phyloP scores from a whole-genome alignment of 2,329 filamentous ascomycete genomes.

The Penicillium thymicola region DNA sequence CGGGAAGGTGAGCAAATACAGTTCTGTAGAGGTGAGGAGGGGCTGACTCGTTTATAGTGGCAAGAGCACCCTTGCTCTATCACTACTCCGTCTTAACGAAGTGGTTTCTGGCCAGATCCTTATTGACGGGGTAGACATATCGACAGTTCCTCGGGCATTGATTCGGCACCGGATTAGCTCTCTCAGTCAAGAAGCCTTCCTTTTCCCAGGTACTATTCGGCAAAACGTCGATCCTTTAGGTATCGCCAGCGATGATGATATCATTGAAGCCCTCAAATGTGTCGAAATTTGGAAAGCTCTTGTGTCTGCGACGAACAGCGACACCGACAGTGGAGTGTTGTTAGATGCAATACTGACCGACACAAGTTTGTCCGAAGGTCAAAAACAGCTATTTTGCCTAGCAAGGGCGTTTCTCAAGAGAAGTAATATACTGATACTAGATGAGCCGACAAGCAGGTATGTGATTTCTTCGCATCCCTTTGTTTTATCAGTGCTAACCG shows the following conservation, averaged over 20 bases:
- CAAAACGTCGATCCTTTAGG: conserved; percentile 31
- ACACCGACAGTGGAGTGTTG: not conserved
- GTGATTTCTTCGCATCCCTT: not conserved
- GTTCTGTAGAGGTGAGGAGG: not conserved
- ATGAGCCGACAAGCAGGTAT: conserved; percentile 27
- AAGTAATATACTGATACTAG: conserved; percentile 21
- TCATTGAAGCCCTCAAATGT: conserved; percentile 22
- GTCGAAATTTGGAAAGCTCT: conserved; percentile 26
- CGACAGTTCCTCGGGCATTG: conserved; percentile 13
- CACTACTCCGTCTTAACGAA: conserved; percentile 28
- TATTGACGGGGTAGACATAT: conserved; percentile 27
- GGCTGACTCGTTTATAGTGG: conserved; percentile 10
- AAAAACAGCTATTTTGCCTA: conserved; percentile 70
- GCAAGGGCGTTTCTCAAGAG: conserved; percentile 58
- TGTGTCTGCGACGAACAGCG: conserved; percentile 9
- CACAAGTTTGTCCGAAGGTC: conserved; percentile 64
- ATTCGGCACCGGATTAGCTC: conserved; percentile 22
- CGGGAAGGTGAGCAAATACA: conserved; percentile 5
- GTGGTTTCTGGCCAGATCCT: conserved; percentile 22
- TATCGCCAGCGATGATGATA: conserved; percentile 13
- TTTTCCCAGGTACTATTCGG: conserved; percentile 22
- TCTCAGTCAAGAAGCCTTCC: conserved; percentile 27
- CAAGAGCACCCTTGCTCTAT: conserved; percentile 20
- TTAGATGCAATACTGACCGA: conserved; percentile 34
- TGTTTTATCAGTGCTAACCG: not conserved